Percentiles rank a stretch among this genome's conserved stretches.
phyloP scores from a whole-genome alignment of 2,329 filamentous ascomycete species.

The Calonectria pseudoturangicola region DNA sequence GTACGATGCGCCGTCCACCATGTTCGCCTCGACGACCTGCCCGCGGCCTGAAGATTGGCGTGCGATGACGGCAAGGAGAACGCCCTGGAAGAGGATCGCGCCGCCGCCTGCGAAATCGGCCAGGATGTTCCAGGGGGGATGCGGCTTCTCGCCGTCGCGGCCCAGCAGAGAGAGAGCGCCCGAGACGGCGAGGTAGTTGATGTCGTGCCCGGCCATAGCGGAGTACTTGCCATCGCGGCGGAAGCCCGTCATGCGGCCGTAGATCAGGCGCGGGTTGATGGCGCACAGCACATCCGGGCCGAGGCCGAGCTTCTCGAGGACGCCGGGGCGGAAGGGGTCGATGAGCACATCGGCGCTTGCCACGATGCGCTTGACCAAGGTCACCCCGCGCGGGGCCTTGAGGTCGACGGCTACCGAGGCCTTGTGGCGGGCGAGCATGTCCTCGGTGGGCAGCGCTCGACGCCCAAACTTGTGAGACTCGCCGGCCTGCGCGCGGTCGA shows the following conservation, averaged over 20 bases:
- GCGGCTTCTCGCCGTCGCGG: constrained; percentile 79
- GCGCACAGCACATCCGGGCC: constrained; percentile 80
- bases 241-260: constrained; percentile 93
- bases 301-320: constrained; percentile 89
- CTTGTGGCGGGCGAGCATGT: constrained; percentile 88
- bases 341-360: constrained; percentile 89
- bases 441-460: constrained; percentile 69
- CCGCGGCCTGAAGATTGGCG: constrained; percentile 79
- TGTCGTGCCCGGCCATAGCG: constrained; percentile 94
- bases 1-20: constrained; percentile 93
- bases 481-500: constrained; percentile 80
- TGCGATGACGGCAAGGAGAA: constrained; percentile 85
- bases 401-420: constrained; percentile 87
- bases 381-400: constrained; percentile 78
- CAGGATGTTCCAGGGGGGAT: constrained; percentile 88
- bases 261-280: constrained; percentile 84
- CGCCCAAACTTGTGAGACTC: constrained; percentile 61
- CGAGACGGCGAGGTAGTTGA: constrained; percentile 95
- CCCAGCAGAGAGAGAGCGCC: constrained; percentile 88
- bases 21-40: constrained; percentile 95
- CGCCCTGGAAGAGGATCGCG: constrained; percentile 85
- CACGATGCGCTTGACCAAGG: constrained; percentile 79
- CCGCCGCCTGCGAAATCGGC: constrained; percentile 96
- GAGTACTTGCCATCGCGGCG: constrained; percentile 89
- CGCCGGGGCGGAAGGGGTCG: constrained; percentile 94